Percentiles rank a stretch among this genome's conserved stretches.
Evolutionary conservation across 495 filamentous ascomycete species (phyloP).

Genomic region (Lentithecium fluviatile): DNA sequence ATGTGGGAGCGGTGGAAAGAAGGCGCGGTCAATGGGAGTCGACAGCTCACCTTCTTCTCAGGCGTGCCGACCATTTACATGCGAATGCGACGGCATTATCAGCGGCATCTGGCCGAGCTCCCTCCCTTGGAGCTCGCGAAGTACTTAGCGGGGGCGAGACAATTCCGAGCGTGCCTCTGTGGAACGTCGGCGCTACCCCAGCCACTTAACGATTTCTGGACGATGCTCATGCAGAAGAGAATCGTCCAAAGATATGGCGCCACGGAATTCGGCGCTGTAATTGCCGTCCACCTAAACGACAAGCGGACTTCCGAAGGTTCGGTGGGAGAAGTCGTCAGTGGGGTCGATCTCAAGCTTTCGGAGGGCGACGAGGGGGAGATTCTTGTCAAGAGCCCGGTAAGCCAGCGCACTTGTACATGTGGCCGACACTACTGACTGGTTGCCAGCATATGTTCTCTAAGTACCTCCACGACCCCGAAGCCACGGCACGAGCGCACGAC

Average conservation of each 20-base stretch:
- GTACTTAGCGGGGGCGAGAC: conserved; percentile 46
- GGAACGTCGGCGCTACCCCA: too few species aligned
- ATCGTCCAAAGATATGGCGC: too few species aligned
- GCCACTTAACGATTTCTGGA: too few species aligned
- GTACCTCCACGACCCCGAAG: conserved; percentile 47
- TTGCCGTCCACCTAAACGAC: too few species aligned
- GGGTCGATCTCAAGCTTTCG: conserved; percentile 40
- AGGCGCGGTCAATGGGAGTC: too few species aligned
- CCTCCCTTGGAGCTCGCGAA: conserved; percentile 31
- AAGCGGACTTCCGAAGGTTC: conserved; percentile 48
- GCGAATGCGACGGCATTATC: conserved; percentile 51
- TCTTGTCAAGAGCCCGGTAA: too few species aligned
- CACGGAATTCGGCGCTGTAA: too few species aligned
- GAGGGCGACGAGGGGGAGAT: conserved; percentile 46
- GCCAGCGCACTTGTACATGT: too few species aligned
- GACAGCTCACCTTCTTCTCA: conserved; percentile 51
- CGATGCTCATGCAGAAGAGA: too few species aligned
- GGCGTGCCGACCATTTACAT: conserved; percentile 55
- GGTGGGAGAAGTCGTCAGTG: conserved; percentile 45
- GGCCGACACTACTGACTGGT: conserved; percentile 48
- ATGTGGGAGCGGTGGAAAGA: conserved; percentile 53
- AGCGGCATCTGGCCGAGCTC: conserved; percentile 35
- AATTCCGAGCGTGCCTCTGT: conserved; percentile 47
- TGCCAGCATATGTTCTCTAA: too few species aligned
- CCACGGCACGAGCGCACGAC: conserved; percentile 45